Percentiles rank a stretch among this genome's conserved stretches.
Conservation (phyloP, 139 green algal genomes). For the Diplosphaera chodatii region DNA sequence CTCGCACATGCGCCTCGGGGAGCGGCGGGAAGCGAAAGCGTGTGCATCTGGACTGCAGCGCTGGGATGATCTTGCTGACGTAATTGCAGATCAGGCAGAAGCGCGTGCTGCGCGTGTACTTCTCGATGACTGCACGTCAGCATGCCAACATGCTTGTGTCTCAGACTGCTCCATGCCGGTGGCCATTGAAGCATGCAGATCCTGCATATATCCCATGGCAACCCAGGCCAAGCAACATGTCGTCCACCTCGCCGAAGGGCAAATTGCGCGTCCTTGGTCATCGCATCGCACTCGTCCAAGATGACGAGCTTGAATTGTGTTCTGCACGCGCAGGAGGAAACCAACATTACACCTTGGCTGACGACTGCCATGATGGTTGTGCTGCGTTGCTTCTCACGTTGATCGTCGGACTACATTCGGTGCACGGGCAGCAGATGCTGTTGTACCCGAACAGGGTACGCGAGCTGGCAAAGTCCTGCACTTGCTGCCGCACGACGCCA, state of each 20-base stretch:
- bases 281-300: conserved; percentile 96
- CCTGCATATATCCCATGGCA: too few species aligned
- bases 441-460: conserved; percentile 85
- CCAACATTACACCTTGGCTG: too few species aligned
- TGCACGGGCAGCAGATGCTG: neutral
- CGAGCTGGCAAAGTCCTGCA: conserved; percentile 96
- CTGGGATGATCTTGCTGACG: conserved; percentile 95
- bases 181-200: too few species aligned
- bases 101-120: conserved; percentile 92
- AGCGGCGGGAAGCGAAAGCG: conserved; percentile 92
- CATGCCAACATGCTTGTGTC: too few species aligned
- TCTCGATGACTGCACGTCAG: conserved; percentile 88
- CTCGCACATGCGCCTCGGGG: conserved; percentile 50
- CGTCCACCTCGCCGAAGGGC: conserved; percentile 85
- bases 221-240: conserved; percentile 2
- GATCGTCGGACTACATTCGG: too few species aligned
- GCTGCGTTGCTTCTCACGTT: too few species aligned
- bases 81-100: conserved; percentile 99
- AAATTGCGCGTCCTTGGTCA: conserved; percentile 97
- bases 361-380: too few species aligned
- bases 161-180: too few species aligned
- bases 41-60: conserved; percentile 95
- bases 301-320: conserved; percentile 96
- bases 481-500: conserved; percentile 86
- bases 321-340: conserved; percentile 31